These are phyloP conservation scores for Hygrocybe punicea DNA, from an alignment of 768 basidiomycete genomes.

Conservation along the genomic window DNA sequence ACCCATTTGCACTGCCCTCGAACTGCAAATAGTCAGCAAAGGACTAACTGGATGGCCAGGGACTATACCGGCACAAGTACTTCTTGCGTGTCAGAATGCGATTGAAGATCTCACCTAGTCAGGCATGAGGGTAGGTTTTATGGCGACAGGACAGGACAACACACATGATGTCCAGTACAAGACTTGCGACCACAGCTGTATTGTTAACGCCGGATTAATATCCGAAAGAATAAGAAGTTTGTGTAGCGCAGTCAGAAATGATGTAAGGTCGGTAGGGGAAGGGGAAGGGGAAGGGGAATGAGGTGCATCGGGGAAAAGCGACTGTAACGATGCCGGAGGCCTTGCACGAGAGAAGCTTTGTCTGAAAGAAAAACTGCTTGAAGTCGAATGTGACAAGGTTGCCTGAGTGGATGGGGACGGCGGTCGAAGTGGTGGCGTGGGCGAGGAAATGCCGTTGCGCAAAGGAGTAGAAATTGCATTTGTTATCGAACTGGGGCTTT, in stretches of 20 bases:
- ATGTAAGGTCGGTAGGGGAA: conserved; percentile 57
- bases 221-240: conserved; percentile 80
- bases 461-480: conserved; percentile 29
- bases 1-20: conserved; percentile 83
- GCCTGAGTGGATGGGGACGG: conserved; percentile 41
- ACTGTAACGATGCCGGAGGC: conserved; percentile 44
- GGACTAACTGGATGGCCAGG: not conserved
- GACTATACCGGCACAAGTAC: conserved; percentile 76
- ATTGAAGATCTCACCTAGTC: conserved; percentile 78
- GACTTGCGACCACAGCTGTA: conserved; percentile 95
- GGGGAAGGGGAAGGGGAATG: conserved; percentile 45
- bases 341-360: conserved; percentile 59
- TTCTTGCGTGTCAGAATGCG: conserved; percentile 87
- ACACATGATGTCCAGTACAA: conserved; percentile 96
- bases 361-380: conserved; percentile 58
- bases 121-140: conserved; percentile 7
- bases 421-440: conserved; percentile 51
- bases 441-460: conserved; percentile 40
- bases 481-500: conserved; percentile 33
- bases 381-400: conserved; percentile 44
- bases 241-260: conserved; percentile 82
- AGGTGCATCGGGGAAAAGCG: conserved; percentile 47
- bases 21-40: conserved; percentile 41
- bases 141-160: conserved; percentile 21
- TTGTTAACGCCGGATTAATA: conserved; percentile 82